Base-by-base conservation (phyloP, 495 filamentous ascomycete species). In the Acidomyces sp. region DNA sequence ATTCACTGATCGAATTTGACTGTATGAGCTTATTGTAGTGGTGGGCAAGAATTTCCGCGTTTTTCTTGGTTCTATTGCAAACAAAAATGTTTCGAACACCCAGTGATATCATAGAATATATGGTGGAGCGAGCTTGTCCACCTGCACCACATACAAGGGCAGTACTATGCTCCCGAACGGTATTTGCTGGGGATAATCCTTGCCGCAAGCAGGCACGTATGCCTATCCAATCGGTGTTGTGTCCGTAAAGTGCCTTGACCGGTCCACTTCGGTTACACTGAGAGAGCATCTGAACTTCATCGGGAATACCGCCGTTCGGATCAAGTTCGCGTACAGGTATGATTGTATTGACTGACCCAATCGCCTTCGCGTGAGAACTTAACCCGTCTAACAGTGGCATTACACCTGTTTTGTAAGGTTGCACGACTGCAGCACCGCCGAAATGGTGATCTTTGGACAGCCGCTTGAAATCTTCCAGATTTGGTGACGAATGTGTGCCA, bases 181-280 rank as follows among this genome's bases (percentile, higher is more conserved):
- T 78, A 53, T 90, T 87, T 10, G 79, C 70, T 9, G 82, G 83
- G 10, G 82, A 85, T 36, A 87, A 74, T 39, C 82, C 81, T 20
- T 81, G 72, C 3, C 71, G 72, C 19, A 86, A 68, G 47, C 80
- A 84, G 4, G 65, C 66, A 52, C 72, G 62, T 19, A 87, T 81
- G 11, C 81, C 75, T 19, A 79, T 78, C 78, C 82, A 90, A 59
- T 87, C 82, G 0, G 81, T 90, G 54, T 90, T 90, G 39, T 87
- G 81, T 5, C 83, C 83, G 46, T 83, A 86, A 48, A 85, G 78
- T 3, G 71, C 77, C 34, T 68, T 54, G 3, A 82, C 69, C 1
- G 68, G 61, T 0, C 82, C 81, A 3, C 75, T 66, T 50, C 70
- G 74, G 56, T 79, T 78, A 20, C 79, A 68, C 18, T 77, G 69